These are phyloP conservation scores for Diplodia sapinea DNA, from an alignment of 2,329 filamentous ascomycete species.

Conservation along the genomic window DNA sequence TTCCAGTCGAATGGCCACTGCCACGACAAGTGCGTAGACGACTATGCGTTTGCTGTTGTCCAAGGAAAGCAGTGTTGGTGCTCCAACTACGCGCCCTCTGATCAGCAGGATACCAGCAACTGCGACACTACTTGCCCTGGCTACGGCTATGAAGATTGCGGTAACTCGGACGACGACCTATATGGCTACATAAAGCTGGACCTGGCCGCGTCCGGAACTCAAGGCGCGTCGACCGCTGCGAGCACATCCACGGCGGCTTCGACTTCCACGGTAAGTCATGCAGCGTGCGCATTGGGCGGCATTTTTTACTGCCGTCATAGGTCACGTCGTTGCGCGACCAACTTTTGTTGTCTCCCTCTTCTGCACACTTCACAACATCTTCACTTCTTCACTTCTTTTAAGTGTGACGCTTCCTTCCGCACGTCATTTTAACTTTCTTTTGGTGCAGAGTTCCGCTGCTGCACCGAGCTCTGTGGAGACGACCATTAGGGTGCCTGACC, in stretches of 20 bases:
- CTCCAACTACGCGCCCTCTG: conserved; percentile 67
- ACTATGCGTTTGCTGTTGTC: conserved; percentile 72
- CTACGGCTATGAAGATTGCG: conserved; percentile 70
- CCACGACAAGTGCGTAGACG: conserved; percentile 60
- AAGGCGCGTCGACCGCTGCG: conserved; percentile 44
- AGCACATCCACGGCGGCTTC: conserved; percentile 13
- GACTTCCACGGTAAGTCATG: conserved; percentile 30
- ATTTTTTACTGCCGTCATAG: not conserved
- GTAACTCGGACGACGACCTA: conserved; percentile 58
- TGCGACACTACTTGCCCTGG: conserved; percentile 71
- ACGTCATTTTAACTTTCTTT: conserved; percentile 40
- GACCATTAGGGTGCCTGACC: conserved; percentile 35
- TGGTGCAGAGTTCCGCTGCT: conserved; percentile 43
- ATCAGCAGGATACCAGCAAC: conserved; percentile 46
- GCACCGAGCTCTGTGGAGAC: conserved; percentile 39
- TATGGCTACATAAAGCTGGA: conserved; percentile 67
- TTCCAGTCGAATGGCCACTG: conserved; percentile 74
- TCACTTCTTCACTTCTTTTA: conserved; percentile 15
- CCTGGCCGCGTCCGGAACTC: conserved; percentile 64
- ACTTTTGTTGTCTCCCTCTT: conserved; percentile 7
- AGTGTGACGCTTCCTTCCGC: conserved; percentile 27
- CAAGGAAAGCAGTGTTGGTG: conserved; percentile 74
- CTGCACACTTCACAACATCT: not conserved
- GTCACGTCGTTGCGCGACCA: not conserved
- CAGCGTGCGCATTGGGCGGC: not conserved